phyloP scores from a whole-genome alignment of 352 stramenopile species.

The Elongisporangium undulatum region DNA sequence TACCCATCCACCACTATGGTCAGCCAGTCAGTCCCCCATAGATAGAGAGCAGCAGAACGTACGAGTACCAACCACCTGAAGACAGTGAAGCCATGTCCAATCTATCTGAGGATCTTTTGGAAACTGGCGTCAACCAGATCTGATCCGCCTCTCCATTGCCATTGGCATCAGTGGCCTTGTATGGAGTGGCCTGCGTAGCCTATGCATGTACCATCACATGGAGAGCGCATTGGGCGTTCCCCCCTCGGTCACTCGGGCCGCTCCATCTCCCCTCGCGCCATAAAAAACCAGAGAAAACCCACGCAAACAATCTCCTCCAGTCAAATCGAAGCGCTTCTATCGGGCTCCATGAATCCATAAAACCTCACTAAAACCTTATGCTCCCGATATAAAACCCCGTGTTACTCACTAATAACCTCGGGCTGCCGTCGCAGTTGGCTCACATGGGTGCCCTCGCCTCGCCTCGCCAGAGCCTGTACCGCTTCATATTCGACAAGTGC shows the following conservation, averaged over 20 bases:
- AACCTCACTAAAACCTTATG: neutral
- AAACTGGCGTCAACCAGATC: neutral
- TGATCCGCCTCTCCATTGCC: neutral
- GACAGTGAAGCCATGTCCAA: neutral
- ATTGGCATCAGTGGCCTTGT: too few relatives aligned
- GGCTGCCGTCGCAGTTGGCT: neutral
- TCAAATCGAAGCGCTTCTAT: slow-evolving; percentile 12
- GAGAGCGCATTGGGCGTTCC: neutral
- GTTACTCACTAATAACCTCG: neutral
- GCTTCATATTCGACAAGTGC: neutral
- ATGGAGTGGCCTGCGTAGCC: too few relatives aligned
- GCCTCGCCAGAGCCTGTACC: neutral
- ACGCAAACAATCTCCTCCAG: slow-evolving; percentile 13
- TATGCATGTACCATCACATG: slow-evolving; percentile 2
- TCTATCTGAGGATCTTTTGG: neutral
- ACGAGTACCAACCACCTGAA: neutral
- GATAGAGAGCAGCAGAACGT: neutral
- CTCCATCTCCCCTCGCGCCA: slow-evolving; percentile 1
- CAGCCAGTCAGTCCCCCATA: too few relatives aligned
- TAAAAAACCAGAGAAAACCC: neutral
- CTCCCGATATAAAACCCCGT: neutral
- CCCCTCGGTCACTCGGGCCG: neutral
- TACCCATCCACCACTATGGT: neutral
- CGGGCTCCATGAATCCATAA: neutral
- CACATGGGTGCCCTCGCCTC: neutral